Evolutionary conservation across 768 basidiomycete genomes (phyloP), one percentile per base, ranked within the genome.

Genomic region (Mycena crocata): DNA sequence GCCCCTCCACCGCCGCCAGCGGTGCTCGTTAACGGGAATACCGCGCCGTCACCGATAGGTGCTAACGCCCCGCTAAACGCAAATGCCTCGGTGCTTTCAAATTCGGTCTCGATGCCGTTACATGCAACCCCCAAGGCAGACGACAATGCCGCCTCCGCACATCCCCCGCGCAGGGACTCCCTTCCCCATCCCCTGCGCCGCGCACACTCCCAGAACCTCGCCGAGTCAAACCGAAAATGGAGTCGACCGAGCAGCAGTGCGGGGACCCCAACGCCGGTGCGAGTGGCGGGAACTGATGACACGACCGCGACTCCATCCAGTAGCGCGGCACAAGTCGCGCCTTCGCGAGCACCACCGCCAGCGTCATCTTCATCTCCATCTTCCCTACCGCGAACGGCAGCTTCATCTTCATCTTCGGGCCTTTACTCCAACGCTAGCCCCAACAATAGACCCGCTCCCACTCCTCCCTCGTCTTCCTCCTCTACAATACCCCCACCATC

Each of bases 161-260:
- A 24, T 2, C 28, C 37, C 12, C 70, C 24, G 67, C 73, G 17
- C 71, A 73, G 5, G 74, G 75, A 46, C 58, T 72, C 70, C 32
- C 59, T 70, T 14, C 68, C 60, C 24, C 68, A 46, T 57, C 72
- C 70, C 32, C 59, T 70, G 13, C 68, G 64, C 24, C 68, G 60
- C 55, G 28, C 65, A 4, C 64, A 61, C 39, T 66, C 68, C 10
- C 65, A 66, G n/a, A 66, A 55, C 0, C 60, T 54, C 23, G 10
- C 21, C 19, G 37, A 50, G 28, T 48, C 37, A 28, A 19, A 14
- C 42, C 62, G 63, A 0, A 59, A 68, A 34, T 68, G 67, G 62
- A 59, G 50, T n/a, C 26, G 67, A 19, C 67, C 67, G 13, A 58
- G 45, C 42, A 68, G 66, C n/a, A 28, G 31, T 15, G 60, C 60